Evolutionary conservation across 2,329 filamentous ascomycete species (phyloP), one percentile per base, ranked within the genome.

Genomic region (Trichoderma cornu-damae): DNA sequence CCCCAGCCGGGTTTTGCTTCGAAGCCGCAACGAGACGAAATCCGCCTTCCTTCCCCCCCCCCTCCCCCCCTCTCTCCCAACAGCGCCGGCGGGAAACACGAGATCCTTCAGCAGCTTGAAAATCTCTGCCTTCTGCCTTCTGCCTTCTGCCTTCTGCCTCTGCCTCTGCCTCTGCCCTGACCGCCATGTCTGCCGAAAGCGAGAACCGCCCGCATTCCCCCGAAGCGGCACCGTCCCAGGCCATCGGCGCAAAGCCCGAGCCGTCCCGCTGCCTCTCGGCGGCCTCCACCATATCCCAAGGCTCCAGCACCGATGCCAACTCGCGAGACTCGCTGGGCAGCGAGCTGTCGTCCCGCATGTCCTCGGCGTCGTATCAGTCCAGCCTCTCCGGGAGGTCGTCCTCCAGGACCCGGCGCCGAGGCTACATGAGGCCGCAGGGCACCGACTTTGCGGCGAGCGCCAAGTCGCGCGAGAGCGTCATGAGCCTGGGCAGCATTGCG

Each of bases 401-500:
- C 14, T 75, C 74, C 24, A 73, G 79, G 47, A 73, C 77, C 20
- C 77, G 84, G 60, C 80, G 89, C 65, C 82, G 91, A 61, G 92
- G 92, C 42, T 96, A 93, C 74, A 89, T 95, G 75, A 83, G 92
- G 49, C 91, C 92, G 1, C 88, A 91, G 69, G 89, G 86, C 54
- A 95, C 89, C 51, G 83, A 91, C 67, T 99, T 97, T 71, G 90
- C 94, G 24, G 88, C 89, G 59, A 96, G 92, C 57, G 94, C 94
- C 46, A 86, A 85, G 68, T 90, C 90, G 50, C 82, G 94, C 61
- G 93, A 99, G 71, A 96, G 92, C 69, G 94, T 99, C 63, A 87
- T 97, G 83, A 96, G 90, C 68, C 75, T 99, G 61, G 94, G 94
- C 55, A 96, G 92, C 72, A 99, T 99, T 66, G 90, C 92, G 57